Conservation (phyloP, 768 basidiomycete species). For the Russula brevipes region DNA sequence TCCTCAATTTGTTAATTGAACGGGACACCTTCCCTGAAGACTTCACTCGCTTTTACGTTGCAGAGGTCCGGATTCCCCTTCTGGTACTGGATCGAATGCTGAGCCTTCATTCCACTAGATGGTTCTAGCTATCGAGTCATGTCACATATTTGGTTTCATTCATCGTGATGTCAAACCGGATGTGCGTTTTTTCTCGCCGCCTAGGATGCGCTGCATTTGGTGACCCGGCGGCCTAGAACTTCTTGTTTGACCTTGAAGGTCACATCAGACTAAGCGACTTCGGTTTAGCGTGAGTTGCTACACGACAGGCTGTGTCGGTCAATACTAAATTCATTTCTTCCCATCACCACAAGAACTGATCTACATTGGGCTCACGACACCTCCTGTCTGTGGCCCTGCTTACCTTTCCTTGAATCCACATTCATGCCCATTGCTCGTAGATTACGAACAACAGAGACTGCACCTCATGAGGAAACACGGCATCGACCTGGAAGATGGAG, state of each 20-base stretch:
- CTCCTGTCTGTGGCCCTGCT: conserved; percentile 52
- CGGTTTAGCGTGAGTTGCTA: conserved; percentile 77
- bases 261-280: conserved; percentile 96
- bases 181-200: conserved; percentile 40
- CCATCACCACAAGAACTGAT: conserved; percentile 55
- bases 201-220: not conserved
- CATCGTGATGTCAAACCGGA: conserved; percentile 98
- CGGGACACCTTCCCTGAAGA: conserved; percentile 85
- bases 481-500: conserved; percentile 85
- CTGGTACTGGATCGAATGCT: conserved; percentile 3
- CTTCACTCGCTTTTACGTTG: conserved; percentile 89
- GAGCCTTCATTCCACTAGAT: conserved; percentile 48
- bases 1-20: conserved; percentile 93
- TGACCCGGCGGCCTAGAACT: conserved; percentile 57
- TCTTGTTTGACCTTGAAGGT: conserved; percentile 88
- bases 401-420: conserved; percentile 11
- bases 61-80: conserved; percentile 57
- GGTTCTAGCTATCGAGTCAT: conserved; percentile 89
- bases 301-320: not conserved
- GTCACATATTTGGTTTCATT: conserved; percentile 93
- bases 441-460: conserved; percentile 91
- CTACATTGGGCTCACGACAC: conserved; percentile 98
- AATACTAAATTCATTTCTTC: conserved; percentile 9
- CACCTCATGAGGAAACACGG: conserved; percentile 90
- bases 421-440: conserved; percentile 36